Base-by-base conservation (phyloP, 768 basidiomycete genomes). In the Tricholoma bakamatsutake region DNA sequence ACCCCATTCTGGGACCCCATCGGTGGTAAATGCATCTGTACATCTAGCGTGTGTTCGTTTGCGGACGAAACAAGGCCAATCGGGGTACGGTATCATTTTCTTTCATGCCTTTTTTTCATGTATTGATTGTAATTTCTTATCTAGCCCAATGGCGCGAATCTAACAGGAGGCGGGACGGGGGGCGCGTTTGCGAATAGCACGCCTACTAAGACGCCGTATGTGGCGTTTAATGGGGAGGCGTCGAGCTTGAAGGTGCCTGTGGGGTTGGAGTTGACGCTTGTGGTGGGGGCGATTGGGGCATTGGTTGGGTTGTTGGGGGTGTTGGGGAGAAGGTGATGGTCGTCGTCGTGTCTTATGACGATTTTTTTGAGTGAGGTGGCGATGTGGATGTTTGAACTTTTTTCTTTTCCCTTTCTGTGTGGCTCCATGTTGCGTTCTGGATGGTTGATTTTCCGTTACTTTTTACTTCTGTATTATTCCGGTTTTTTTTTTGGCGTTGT, bases 1-100 rank as follows among this genome's bases (percentile, higher is more conserved):
- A 90, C 87, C 9, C 77, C 85, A 3, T 91, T 87, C 77, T 90
- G 87, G 87, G 88, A 91, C 67, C 90, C 90, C 1, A 77, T 90
- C 50, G 73, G 60, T 27, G 84, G 81, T 61, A 69, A 74, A 35
- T 91, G 90, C 60, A 69, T 84, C 51, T 91, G 88, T 69, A 77
- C 69, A 0, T 76, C 79, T 1, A 59, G 57, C 50, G 71, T 69
- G 1, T 91, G 90, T 66, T 71, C 76, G 0, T 91, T 90, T 68
- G 66, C 68, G 3, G 89, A 92, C 62, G 67, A 76, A 42, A 79
- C 84, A 17, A 73, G 84, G 40, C 77, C 84, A 4, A 84, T 88
- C 37, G 85, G 85, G 57, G 85, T 86, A 66, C 18, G 81, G 71
- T 18, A 6, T 45, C 52, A 30, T 47, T 48, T 17, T 55, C 43